Base-by-base conservation (phyloP, 805 yeast genomes). In the Wickerhamiella brachini region DNA sequence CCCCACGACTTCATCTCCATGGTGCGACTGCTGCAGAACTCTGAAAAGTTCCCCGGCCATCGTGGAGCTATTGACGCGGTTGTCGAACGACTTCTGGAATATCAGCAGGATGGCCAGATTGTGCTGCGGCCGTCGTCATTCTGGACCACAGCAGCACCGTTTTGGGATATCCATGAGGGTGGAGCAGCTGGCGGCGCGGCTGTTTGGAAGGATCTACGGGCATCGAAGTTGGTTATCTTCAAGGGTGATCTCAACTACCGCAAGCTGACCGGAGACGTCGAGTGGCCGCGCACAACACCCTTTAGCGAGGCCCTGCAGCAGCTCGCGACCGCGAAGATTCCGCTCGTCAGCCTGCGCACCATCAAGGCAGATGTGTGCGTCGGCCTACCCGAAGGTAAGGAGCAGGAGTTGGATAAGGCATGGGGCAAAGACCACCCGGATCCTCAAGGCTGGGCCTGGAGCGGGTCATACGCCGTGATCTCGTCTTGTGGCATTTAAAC, bases 211-310 rank as follows among this genome's bases (percentile, higher is more conserved):
- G 79, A 79, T 50, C 71, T 93, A 56, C 64, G 69, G 53, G 59
- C 62, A 23, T 69, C 80, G 15, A 83, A 94, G 12, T 72, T 80
- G 49, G 74, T 90, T 54, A 79, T 93, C 55, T 83, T 90, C 67
- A 93, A 93, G 69, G 99, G 99, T 52, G 99, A 93, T 62, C 75
- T 93, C 68, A 93, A 93, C 70, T 90, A 94, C 69, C 79, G 99
- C 68, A 93, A 93, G 67, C 70, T 94, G 53, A 84, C 95, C 1
- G 95, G 87, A 48, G 99, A 93, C 62, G 76, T 89, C 66, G 74
- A 73, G 59, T 93, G 99, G 99, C 79, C 79, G 18, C 75, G 83
- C 52, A 78, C 87, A 2, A 85, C 95, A 0, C 75, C 88, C 1
- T 94, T 90, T 70, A 58, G 54, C 3, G 52, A 55, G 9, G 90